phyloP scores from a whole-genome alignment of 2,329 filamentous ascomycete genomes.

The Fusarium annulatum region DNA sequence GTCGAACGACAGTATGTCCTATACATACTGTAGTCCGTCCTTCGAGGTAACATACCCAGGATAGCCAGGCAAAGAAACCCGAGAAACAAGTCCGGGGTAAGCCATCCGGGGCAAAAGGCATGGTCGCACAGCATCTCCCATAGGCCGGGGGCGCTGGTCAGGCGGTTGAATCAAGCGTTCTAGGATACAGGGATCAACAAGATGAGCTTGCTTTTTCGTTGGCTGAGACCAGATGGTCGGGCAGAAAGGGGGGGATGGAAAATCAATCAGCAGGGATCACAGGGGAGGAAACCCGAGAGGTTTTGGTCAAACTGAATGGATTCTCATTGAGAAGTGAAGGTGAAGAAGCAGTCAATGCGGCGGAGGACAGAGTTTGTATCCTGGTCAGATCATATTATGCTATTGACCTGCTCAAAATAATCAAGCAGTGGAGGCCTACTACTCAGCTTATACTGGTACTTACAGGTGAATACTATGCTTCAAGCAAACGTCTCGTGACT shows the following conservation, averaged over 20 bases:
- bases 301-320: background rate
- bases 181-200: conserved; percentile 33
- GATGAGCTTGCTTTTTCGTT: conserved; percentile 21
- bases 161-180: conserved; percentile 45
- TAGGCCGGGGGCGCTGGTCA: conserved; percentile 39
- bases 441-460: background rate
- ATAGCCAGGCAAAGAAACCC: background rate
- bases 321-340: background rate
- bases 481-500: conserved; percentile 10
- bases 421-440: background rate
- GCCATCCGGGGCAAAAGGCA: conserved; percentile 31
- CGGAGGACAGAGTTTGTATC: conserved; percentile 1
- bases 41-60: background rate
- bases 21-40: background rate
- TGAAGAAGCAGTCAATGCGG: conserved; percentile 1
- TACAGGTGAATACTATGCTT: background rate
- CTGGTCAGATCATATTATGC: conserved; percentile 21
- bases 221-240: conserved; percentile 31
- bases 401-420: conserved; percentile 8
- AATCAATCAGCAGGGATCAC: conserved; percentile 15
- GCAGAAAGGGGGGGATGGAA: conserved; percentile 26
- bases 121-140: conserved; percentile 27
- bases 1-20: background rate
- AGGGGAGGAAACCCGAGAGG: conserved; percentile 31
- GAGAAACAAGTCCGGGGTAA: conserved; percentile 36